Conservation (phyloP, 2,329 filamentous ascomycete species). For the Pochonia chlamydosporia region DNA sequence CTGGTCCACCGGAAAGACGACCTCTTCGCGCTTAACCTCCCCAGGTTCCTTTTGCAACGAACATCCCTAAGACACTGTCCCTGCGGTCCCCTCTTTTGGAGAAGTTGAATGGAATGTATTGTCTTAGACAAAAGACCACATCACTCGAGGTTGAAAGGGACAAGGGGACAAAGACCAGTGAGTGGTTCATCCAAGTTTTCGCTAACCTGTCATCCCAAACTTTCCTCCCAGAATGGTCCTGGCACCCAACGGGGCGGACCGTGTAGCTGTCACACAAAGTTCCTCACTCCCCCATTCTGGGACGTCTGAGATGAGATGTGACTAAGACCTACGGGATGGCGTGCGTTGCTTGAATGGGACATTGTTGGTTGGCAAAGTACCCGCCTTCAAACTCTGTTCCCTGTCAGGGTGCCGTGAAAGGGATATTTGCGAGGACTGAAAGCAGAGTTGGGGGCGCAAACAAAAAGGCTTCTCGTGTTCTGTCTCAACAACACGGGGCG, state of each 20-base stretch:
- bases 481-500: not conserved
- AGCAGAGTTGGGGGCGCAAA: not conserved
- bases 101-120: not conserved
- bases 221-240: not conserved
- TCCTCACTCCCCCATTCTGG: not conserved
- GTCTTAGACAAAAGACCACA: conserved; percentile 2
- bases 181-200: not conserved
- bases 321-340: conserved; percentile 2
- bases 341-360: conserved; percentile 1
- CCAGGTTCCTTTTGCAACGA: not conserved
- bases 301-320: too few species aligned
- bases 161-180: not conserved
- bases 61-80: not conserved
- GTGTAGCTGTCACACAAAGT: not conserved
- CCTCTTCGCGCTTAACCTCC: not conserved
- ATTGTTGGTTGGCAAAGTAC: not conserved
- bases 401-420: too few species aligned
- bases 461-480: not conserved
- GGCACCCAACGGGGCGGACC: conserved; percentile 4
- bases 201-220: not conserved
- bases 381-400: too few species aligned
- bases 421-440: too few species aligned
- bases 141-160: not conserved
- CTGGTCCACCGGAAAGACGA: not conserved
- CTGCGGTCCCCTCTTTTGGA: not conserved